phyloP scores from a whole-genome alignment of 2,329 filamentous ascomycete species.

The Talaromyces sp. region DNA sequence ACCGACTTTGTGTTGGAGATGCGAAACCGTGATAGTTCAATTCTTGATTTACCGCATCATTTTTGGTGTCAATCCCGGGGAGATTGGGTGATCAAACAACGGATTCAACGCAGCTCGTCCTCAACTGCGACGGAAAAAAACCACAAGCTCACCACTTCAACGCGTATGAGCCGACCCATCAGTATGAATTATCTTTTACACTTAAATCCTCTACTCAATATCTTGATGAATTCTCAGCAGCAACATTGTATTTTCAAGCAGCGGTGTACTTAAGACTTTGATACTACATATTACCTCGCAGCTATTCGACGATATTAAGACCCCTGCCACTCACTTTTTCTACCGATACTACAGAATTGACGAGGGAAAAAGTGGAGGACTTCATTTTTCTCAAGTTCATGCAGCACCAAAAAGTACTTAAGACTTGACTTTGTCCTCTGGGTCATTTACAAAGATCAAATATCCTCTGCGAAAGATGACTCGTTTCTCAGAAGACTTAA shows the following conservation, averaged over 20 bases:
- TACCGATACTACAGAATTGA: background rate
- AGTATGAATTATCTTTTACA: background rate
- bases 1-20: background rate
- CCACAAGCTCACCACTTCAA: background rate
- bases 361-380: background rate
- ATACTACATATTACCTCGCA: too few relatives aligned
- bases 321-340: too few relatives aligned
- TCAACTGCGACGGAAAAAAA: background rate
- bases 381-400: background rate
- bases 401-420: background rate
- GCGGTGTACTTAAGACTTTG: too few relatives aligned
- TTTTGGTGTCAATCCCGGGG: background rate
- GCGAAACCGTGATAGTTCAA: background rate
- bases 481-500: background rate
- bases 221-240: background rate
- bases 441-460: background rate
- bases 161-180: background rate
- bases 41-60: background rate
- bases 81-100: background rate
- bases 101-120: background rate
- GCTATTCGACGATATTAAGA: too few relatives aligned
- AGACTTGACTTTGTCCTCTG: background rate
- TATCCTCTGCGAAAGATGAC: background rate
- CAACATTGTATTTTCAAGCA: too few relatives aligned
- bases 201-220: background rate